Evolutionary conservation across 108 stramenopile species (phyloP), one percentile per base, ranked within the genome.

Genomic region (Cyclotella choctawhatcheeana): DNA sequence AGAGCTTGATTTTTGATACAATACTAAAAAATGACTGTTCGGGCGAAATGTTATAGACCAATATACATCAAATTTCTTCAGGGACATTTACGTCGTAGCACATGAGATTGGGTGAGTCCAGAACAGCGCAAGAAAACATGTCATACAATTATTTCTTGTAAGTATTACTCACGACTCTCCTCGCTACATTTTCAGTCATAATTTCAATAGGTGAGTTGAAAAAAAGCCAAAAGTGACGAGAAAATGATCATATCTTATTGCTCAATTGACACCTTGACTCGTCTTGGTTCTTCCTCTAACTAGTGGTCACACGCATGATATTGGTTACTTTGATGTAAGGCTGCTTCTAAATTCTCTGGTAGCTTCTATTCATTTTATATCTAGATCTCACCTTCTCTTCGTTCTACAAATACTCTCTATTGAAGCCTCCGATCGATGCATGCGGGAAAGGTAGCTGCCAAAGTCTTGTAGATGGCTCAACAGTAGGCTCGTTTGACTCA

Each of bases 41-140:
- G 0, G 0, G 2, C 4, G 14, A 3, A 7, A 30, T 13, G 29
- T 1, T 30, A 18, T 1, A 3, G 10, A 29, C 20, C 40, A 20
- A 7, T 6, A 33, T 59, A 2, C 10, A 2, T 35, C 24, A 35
- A 2, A 1, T 21, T 2, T 20, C 5, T 48, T 5, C 29, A 48
- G 63, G 63, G 63, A 64, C 21, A 18, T 64, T 13, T 3, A 27
- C 13, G 63, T 64, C 3, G 21, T 48, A 3, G 63, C 63, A 18
- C 63, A 64, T 48, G 63, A 64, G 30, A 5, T 48, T 2, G 63
- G 63, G 59, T 56, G 29, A 56, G 55, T 30, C n/a, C 31, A 18
- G 18, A 27, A 14, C 53, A 29, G 25, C 4, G 27, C 53, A 6
- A 40, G 37, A 8, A 40, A 40, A 4, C 8, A n/a, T 50, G 4